Conservation (phyloP, 345 rosid genomes). For the Citrus mangshanensis region DNA sequence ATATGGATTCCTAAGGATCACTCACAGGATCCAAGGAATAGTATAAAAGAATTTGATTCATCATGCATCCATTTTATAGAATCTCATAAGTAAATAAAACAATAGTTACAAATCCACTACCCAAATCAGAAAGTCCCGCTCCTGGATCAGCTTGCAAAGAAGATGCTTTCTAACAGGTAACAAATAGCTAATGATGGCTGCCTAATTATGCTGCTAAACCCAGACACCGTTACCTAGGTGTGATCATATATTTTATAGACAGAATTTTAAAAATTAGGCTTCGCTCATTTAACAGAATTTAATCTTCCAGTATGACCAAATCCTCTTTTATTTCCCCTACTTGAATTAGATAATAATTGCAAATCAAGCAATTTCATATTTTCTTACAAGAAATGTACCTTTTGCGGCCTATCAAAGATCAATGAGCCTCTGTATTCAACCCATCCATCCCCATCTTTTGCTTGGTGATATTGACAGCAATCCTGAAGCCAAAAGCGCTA, state of each 20-base stretch:
- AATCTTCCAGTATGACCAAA: background rate
- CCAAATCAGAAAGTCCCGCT: background rate
- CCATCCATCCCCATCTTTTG: slow-evolving; percentile 99
- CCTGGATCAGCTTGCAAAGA: background rate
- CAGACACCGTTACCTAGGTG: background rate
- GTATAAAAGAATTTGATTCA: background rate
- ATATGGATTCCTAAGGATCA: too few species aligned
- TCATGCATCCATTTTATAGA: background rate
- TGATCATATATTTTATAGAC: background rate
- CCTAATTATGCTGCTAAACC: background rate
- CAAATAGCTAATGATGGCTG: background rate
- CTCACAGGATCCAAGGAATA: background rate
- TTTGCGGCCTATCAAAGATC: slow-evolving; percentile 73
- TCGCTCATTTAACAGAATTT: background rate
- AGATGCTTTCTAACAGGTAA: background rate
- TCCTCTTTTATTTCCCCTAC: background rate
- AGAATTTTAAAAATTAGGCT: background rate
- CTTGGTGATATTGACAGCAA: slow-evolving; percentile 95
- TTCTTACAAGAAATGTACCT: slow-evolving; percentile 37
- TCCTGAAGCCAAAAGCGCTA: slow-evolving; percentile 47
- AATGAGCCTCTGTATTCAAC: slow-evolving; percentile 91
- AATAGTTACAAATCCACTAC: background rate
- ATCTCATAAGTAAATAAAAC: background rate
- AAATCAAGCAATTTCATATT: background rate
- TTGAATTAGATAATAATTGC: background rate